Evolutionary conservation across 139 green algal species (phyloP).

Genomic region (Chlorella sp.): DNA sequence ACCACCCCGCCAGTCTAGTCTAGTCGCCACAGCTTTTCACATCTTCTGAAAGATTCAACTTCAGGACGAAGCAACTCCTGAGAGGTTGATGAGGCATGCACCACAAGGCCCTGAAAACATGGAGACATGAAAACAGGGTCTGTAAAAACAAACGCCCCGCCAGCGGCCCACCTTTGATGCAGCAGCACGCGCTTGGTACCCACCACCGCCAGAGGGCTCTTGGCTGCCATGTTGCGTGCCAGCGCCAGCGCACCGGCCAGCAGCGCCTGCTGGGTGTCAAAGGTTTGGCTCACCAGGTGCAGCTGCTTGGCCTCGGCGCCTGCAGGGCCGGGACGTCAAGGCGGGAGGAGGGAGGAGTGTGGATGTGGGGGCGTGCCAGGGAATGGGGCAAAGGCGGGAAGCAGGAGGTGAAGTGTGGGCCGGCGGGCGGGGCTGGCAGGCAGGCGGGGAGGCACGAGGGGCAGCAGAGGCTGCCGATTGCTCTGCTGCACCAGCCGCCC

Average conservation of each 20-base stretch:
- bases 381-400: neutral
- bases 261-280: constrained; percentile 37
- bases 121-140: too few species aligned
- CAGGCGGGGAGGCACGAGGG: neutral
- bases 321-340: neutral
- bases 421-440: too few species aligned
- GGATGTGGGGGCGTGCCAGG: neutral
- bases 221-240: constrained; percentile 65
- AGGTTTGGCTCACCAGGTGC: constrained; percentile 29
- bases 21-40: too few species aligned
- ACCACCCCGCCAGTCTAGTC: neutral
- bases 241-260: constrained; percentile 42
- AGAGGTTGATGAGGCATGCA: too few species aligned
- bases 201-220: constrained; percentile 67
- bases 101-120: too few species aligned
- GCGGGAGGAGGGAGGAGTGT: too few species aligned
- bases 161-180: constrained; percentile 42
- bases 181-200: constrained; percentile 89
- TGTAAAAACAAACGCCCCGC: too few species aligned
- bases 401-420: neutral
- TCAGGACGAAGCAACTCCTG: too few species aligned
- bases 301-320: constrained; percentile 24
- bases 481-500: neutral
- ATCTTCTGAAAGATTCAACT: too few species aligned
- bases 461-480: neutral